Conservation (phyloP, 2,329 filamentous ascomycete species). For the Alternaria solani region DNA sequence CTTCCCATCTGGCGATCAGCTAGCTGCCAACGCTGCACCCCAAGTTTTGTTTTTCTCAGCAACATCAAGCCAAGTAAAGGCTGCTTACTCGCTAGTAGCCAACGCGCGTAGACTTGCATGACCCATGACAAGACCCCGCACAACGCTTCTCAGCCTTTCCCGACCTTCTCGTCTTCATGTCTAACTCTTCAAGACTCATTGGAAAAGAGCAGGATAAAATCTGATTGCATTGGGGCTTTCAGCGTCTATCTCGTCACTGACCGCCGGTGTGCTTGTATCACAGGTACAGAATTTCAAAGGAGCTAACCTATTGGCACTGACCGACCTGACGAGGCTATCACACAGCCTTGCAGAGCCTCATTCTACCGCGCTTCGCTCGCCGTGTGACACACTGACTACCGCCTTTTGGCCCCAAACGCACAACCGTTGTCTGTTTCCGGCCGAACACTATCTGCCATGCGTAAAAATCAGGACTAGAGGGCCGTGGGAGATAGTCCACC, state of each 20-base stretch:
- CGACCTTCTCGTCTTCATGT: too few species aligned
- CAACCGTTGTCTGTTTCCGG: conserved; percentile 1
- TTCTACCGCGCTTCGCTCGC: background rate
- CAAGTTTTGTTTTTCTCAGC: background rate
- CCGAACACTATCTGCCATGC: background rate
- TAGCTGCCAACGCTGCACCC: too few species aligned
- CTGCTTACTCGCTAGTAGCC: background rate
- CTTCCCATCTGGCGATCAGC: background rate
- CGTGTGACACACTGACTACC: background rate
- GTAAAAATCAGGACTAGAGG: background rate
- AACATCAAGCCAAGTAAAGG: background rate
- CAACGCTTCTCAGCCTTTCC: conserved; percentile 3
- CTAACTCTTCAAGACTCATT: background rate
- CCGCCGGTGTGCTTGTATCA: conserved; percentile 1
- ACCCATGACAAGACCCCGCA: conserved; percentile 1
- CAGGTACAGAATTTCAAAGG: background rate
- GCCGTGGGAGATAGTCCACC: background rate
- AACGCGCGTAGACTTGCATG: conserved; percentile 5
- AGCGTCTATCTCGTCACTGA: conserved; percentile 5
- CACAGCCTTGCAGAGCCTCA: conserved; percentile 5
- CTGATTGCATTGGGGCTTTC: too few species aligned
- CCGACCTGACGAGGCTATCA: conserved; percentile 10
- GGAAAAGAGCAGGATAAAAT: background rate
- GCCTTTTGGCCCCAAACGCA: background rate
- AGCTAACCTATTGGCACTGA: conserved; percentile 17